phyloP scores from a whole-genome alignment of 2,329 filamentous ascomycete species.

The Colletotrichum melonis region DNA sequence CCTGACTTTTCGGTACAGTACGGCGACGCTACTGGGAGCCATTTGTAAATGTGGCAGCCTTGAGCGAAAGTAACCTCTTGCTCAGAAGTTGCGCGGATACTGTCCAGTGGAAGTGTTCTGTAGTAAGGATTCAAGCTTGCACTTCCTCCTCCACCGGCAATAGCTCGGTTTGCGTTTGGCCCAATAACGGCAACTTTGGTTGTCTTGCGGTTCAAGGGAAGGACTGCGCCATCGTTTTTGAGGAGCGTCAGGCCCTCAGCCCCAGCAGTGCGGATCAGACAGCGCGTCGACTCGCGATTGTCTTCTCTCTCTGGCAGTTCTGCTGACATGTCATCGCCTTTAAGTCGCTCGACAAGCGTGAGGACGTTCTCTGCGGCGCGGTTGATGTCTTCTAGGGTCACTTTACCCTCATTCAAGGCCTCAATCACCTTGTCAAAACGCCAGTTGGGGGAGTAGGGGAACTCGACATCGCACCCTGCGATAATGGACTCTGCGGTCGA shows the following conservation, averaged over 20 bases:
- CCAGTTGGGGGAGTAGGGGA: slow-evolving; percentile 67
- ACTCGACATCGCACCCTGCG: slow-evolving; percentile 68
- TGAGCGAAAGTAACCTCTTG: slow-evolving; percentile 69
- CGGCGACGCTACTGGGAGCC: slow-evolving; percentile 71
- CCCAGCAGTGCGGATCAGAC: slow-evolving; percentile 70
- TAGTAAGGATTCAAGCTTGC: slow-evolving; percentile 78
- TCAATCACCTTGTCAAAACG: slow-evolving; percentile 67
- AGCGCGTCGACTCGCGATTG: slow-evolving; percentile 66
- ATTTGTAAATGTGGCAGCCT: slow-evolving; percentile 73
- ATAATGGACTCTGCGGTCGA: slow-evolving; percentile 66
- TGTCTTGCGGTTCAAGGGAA: slow-evolving; percentile 67
- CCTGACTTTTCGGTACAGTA: slow-evolving; percentile 68
- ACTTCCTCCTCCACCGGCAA: slow-evolving; percentile 76
- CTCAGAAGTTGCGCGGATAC: slow-evolving; percentile 65
- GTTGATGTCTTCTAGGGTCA: slow-evolving; percentile 63
- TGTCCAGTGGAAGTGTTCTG: slow-evolving; percentile 72
- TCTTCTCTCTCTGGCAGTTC: slow-evolving; percentile 69
- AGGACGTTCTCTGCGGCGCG: slow-evolving; percentile 70
- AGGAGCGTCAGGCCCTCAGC: slow-evolving; percentile 72
- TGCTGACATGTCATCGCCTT: slow-evolving; percentile 66
- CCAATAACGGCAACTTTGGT: slow-evolving; percentile 74
- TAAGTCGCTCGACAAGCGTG: slow-evolving; percentile 70
- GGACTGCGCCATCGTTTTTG: slow-evolving; percentile 70
- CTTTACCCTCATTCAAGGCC: slow-evolving; percentile 60
- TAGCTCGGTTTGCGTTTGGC: slow-evolving; percentile 74